Conservation (phyloP, 768 basidiomycete genomes). For the Pleurotus salmoneostramineus region DNA sequence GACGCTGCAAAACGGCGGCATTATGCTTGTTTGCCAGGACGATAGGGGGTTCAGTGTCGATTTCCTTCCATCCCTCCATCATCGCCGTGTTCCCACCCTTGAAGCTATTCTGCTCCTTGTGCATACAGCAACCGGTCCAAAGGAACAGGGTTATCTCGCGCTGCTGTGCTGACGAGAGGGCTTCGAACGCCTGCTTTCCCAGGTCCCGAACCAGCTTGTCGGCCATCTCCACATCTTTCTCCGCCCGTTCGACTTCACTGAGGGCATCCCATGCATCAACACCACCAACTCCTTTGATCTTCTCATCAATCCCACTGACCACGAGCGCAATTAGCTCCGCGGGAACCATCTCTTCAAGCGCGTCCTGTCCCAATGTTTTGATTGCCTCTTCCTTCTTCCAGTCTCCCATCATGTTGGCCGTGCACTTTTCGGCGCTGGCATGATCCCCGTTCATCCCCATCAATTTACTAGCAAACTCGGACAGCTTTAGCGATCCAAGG, state of each 20-base stretch:
- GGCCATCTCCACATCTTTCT: constrained; percentile 12
- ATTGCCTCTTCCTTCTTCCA: constrained; percentile 12
- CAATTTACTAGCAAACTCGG: constrained; percentile 6
- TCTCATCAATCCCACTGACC: constrained; percentile 14
- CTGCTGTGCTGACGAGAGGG: neutral
- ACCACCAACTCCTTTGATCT: constrained; percentile 21
- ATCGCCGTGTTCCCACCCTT: constrained; percentile 25
- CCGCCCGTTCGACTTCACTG: constrained; percentile 15
- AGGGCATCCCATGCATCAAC: constrained; percentile 18
- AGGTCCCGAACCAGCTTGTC: neutral
- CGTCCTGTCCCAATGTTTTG: constrained; percentile 14
- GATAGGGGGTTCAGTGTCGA: constrained; percentile 16
- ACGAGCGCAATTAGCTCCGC: constrained; percentile 17
- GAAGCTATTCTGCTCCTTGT: constrained; percentile 32
- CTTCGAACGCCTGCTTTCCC: neutral
- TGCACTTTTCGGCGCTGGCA: constrained; percentile 17
- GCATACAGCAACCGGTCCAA: constrained; percentile 33
- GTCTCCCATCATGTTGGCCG: constrained; percentile 10
- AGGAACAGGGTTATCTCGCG: constrained; percentile 22
- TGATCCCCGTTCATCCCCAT: constrained; percentile 23
- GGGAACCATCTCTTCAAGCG: constrained; percentile 6
- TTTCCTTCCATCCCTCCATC: constrained; percentile 20
- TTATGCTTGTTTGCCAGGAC: constrained; percentile 25
- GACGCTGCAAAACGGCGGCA: constrained; percentile 13
- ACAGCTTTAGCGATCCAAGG: neutral